Evolutionary conservation across 2,329 filamentous ascomycete species (phyloP).

Genomic region (Catunica adiposa): DNA sequence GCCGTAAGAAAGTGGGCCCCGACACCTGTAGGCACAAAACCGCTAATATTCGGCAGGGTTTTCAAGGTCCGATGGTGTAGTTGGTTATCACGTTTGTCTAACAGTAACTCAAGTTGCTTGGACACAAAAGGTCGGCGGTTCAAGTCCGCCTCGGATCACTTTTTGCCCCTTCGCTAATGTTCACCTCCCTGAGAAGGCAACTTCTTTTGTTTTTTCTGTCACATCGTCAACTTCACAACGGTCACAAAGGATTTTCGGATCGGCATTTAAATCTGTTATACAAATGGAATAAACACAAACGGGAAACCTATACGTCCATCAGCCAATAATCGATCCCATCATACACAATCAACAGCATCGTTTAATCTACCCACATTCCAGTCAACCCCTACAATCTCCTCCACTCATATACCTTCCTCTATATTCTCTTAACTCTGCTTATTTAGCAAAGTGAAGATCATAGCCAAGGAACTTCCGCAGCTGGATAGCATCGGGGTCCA

Average conservation of each 20-base stretch:
- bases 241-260: too few species aligned
- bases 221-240: too few species aligned
- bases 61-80: constrained; percentile 9
- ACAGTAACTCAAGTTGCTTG: constrained; percentile 4
- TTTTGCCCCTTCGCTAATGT: constrained; percentile 8
- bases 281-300: not conserved
- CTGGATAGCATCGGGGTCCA: constrained; percentile 61
- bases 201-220: too few species aligned
- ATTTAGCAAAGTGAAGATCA: constrained; percentile 98
- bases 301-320: not conserved
- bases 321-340: not conserved
- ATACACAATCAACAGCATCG: not conserved
- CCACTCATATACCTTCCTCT: not conserved
- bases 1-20: too few species aligned
- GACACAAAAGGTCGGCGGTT: constrained; percentile 12
- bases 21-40: too few species aligned
- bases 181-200: too few species aligned
- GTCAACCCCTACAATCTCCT: not conserved
- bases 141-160: constrained; percentile 11
- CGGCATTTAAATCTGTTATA: not conserved
- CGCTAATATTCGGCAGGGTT: too few species aligned
- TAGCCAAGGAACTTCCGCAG: constrained; percentile 92
- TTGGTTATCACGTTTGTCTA: constrained; percentile 13
- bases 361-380: not conserved
- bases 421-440: constrained; percentile 19